Evolutionary conservation across 331 rosid species (phyloP).

Genomic region (Cucumis variabilis): DNA sequence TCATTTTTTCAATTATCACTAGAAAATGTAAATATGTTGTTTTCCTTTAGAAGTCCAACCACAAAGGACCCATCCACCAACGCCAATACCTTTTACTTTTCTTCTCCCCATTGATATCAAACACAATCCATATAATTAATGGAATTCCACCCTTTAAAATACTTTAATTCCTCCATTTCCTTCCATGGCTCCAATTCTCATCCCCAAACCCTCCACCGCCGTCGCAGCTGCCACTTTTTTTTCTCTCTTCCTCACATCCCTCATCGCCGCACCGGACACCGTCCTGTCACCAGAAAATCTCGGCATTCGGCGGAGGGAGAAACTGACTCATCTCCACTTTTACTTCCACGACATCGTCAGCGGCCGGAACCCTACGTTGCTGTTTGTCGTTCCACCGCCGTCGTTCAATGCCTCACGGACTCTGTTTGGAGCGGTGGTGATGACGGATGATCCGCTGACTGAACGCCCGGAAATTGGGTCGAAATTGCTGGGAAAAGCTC

Average conservation of each 20-base stretch:
- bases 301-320: conserved; percentile 49
- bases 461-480: conserved; percentile 52
- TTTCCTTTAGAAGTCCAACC: neutral
- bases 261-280: neutral
- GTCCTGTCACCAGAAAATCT: conserved; percentile 36
- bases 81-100: neutral
- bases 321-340: conserved; percentile 64
- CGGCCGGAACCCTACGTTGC: conserved; percentile 53
- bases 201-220: neutral
- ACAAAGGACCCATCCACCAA: neutral
- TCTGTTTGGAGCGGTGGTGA: conserved; percentile 46
- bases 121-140: neutral
- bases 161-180: neutral
- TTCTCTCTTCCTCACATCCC: conserved; percentile 5
- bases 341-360: conserved; percentile 65
- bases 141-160: neutral
- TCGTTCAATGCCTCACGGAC: conserved; percentile 34
- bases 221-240: neutral
- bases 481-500: conserved; percentile 59
- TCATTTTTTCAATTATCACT: no score
- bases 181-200: neutral
- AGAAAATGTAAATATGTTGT: no score
- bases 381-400: conserved; percentile 43
- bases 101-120: neutral
- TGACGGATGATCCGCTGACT: conserved; percentile 64